Percentiles rank a stretch among this genome's conserved stretches.
Evolutionary conservation across 805 yeast species (phyloP).

Genomic region (Candida arabinofermentans): DNA sequence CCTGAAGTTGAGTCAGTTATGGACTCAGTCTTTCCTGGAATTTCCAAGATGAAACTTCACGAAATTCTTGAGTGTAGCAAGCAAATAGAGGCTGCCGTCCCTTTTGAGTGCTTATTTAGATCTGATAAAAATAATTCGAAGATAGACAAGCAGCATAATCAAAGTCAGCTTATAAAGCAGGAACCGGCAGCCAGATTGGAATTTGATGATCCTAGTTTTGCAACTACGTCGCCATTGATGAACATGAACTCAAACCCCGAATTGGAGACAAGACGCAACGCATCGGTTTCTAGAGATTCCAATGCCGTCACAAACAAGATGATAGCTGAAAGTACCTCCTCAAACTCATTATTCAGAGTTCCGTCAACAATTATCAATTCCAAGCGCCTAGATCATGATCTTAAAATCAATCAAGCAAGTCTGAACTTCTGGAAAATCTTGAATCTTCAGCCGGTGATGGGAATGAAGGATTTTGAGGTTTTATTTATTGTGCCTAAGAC

Average conservation of each 20-base stretch:
- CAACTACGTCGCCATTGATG: constrained; percentile 28
- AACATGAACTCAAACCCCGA: constrained; percentile 21
- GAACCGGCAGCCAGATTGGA: constrained; percentile 7
- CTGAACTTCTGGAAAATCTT: constrained; percentile 53
- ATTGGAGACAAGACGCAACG: constrained; percentile 3
- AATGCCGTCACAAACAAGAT: constrained; percentile 6
- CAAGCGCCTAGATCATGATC: constrained; percentile 34
- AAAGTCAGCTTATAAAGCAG: not conserved
- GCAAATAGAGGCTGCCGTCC: constrained; percentile 10
- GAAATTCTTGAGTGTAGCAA: constrained; percentile 22
- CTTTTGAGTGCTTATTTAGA: constrained; percentile 27
- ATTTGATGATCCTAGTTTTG: constrained; percentile 39
- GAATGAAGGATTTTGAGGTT: constrained; percentile 48
- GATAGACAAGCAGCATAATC: constrained; percentile 1
- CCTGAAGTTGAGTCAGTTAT: constrained; percentile 21
- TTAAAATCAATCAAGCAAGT: constrained; percentile 45
- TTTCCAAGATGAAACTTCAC: constrained; percentile 18
- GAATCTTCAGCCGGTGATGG: constrained; percentile 50
- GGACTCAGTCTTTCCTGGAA: constrained; percentile 24
- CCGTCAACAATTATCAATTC: constrained; percentile 34
- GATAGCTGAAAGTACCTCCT: constrained; percentile 10
- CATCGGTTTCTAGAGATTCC: not conserved
- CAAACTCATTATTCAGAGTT: constrained; percentile 30
- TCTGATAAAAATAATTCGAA: constrained; percentile 3
- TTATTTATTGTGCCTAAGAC: constrained; percentile 37